Conservation (phyloP, 2,329 filamentous ascomycete genomes). For the Fusarium xyrophilum region DNA sequence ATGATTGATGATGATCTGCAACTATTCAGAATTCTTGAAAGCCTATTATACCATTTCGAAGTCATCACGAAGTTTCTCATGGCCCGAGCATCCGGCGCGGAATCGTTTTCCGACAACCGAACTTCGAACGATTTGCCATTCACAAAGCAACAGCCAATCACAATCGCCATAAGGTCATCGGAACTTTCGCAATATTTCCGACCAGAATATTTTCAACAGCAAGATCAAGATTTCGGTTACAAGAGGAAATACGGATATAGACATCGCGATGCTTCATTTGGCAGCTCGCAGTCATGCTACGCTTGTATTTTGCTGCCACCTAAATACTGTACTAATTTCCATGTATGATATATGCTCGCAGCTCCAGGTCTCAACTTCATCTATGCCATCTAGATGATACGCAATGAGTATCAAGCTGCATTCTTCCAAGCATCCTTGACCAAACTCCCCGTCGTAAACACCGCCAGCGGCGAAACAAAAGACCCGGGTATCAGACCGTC, state of each 20-base stretch:
- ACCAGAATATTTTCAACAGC: not conserved
- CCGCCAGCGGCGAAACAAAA: constrained; percentile 1
- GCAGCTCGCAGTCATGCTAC: too few species aligned
- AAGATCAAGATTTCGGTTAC: not conserved
- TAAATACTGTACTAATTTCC: not conserved
- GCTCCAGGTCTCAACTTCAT: not conserved
- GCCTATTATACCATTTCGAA: not conserved
- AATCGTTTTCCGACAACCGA: not conserved
- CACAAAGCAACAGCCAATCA: not conserved
- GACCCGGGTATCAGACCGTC: not conserved
- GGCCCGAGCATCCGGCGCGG: not conserved
- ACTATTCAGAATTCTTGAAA: too few species aligned
- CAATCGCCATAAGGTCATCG: accelerated
- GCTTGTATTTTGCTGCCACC: not conserved
- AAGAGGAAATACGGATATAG: not conserved
- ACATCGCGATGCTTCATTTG: not conserved
- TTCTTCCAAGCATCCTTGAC: constrained; percentile 3
- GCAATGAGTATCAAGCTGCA: not conserved
- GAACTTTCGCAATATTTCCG: not conserved
- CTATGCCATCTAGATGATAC: not conserved
- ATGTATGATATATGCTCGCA: not conserved
- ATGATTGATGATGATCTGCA: not conserved
- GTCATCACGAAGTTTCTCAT: not conserved
- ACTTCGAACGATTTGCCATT: accelerated
- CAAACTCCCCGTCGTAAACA: constrained; percentile 9